Conservation (phyloP, 371 early-diverging fungal species). For the Lichtheimia ornata region DNA sequence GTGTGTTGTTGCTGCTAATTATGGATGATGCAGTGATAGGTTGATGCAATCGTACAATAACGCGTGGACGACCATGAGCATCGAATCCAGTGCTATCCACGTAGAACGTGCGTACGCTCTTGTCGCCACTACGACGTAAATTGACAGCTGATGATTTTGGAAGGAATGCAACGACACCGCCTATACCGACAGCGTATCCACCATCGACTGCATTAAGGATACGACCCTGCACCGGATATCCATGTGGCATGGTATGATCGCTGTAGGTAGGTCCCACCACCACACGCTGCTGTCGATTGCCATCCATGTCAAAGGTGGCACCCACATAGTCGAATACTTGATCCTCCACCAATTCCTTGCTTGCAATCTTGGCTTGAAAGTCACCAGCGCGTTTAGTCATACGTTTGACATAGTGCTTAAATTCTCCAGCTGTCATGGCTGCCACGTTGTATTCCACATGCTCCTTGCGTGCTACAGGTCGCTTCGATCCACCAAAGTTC, state of each 20-base stretch:
- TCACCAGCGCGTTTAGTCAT: slow-evolving; percentile 45
- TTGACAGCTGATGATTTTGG: slow-evolving; percentile 35
- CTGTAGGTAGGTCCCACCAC: slow-evolving; percentile 41
- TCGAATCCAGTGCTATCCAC: slow-evolving; percentile 64
- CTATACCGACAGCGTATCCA: slow-evolving; percentile 66
- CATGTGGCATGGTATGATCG: slow-evolving; percentile 25
- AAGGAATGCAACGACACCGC: slow-evolving; percentile 68
- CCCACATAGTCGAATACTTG: slow-evolving; percentile 36
- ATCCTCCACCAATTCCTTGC: slow-evolving; percentile 35
- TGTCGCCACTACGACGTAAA: slow-evolving; percentile 14
- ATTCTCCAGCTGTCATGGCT: slow-evolving; percentile 61
- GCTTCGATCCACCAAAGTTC: slow-evolving; percentile 66
- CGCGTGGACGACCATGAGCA: slow-evolving; percentile 61
- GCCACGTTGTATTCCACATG: slow-evolving; percentile 47
- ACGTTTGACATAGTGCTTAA: slow-evolving; percentile 57
- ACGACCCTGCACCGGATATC: slow-evolving; percentile 66
- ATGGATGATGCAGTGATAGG: slow-evolving; percentile 13
- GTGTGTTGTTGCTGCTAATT: not conserved
- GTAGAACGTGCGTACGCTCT: slow-evolving; percentile 63
- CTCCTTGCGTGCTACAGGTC: slow-evolving; percentile 49
- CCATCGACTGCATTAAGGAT: slow-evolving; percentile 48
- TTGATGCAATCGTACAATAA: slow-evolving; percentile 36
- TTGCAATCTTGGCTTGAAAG: slow-evolving; percentile 54
- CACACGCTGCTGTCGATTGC: slow-evolving; percentile 15
- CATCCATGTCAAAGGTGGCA: slow-evolving; percentile 22